Base-by-base conservation (phyloP, 2,329 filamentous ascomycete genomes). In the Cladosporium velox region DNA sequence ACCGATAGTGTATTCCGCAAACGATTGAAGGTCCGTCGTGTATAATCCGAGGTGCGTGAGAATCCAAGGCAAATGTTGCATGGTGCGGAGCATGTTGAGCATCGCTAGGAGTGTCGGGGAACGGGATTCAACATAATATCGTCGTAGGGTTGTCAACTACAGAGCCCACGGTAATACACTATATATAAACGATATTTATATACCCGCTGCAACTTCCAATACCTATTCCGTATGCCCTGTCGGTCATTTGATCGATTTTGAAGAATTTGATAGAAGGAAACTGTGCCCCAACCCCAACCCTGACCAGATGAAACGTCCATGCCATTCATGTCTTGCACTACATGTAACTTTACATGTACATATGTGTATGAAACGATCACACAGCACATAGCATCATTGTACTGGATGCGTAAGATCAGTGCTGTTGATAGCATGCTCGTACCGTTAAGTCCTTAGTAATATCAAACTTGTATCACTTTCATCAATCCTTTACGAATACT, bases 191-290 rank as follows among this genome's bases (percentile, higher is more conserved):
- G 4, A 12, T 5, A 4, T 24, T 7, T 1, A 1, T 2, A 21
- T 12, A 3, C 8, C 2, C 4, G 12, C 8, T 21, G 8, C n/a
- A 47, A 21, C 3, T 21, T n/a, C 5, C 5, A 44, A 2, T n/a
- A n/a, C 3, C 18, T 14, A 44, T 2, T 4, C 10, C n/a, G 41
- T 47, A 10, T 21, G n/a, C 21, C 21, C n/a, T 24, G 41, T 24
- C 1, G n/a, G 3, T 11, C 12, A 21, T 47, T 47, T 12, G n/a
- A 3, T 5, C 8, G 38, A 47, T 21, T 24, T 47, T 12, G n/a
- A 11, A n/a, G 4, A 21, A 24, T 12, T 4, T 47, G 5, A 1
- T 8, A 1, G n/a, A 47, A 3, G 4, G 4, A 1, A 2, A 2
- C 0, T 4, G 15, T 47, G 8, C 41, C 41, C 41, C 41, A 21